phyloP scores from a whole-genome alignment of 257 asterid species.

The Marsdenia floribunda region DNA sequence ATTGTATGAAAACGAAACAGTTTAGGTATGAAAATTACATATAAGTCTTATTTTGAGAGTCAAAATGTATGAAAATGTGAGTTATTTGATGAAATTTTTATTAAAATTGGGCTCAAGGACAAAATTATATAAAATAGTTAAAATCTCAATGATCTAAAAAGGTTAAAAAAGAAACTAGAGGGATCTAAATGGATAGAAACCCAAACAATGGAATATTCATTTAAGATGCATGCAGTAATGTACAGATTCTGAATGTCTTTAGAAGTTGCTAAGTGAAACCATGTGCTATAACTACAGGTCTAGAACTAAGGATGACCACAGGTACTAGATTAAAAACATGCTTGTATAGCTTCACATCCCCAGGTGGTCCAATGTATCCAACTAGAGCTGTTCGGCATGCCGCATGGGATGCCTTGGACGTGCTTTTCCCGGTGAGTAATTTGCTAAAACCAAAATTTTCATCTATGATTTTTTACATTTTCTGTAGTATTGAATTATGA shows the following conservation, averaged over 20 bases:
- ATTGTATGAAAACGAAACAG: too few species aligned
- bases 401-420: constrained; percentile 86
- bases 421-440: constrained; percentile 84
- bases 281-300: constrained; percentile 38
- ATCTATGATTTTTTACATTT: neutral
- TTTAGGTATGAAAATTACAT: too few species aligned
- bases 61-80: too few species aligned
- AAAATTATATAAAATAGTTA: too few species aligned
- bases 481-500: neutral
- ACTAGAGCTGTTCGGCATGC: constrained; percentile 98
- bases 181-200: too few species aligned
- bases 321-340: constrained; percentile 86
- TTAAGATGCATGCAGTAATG: constrained; percentile 2
- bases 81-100: too few species aligned
- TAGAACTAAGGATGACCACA: constrained; percentile 84
- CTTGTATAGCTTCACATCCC: constrained; percentile 94
- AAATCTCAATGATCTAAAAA: too few species aligned
- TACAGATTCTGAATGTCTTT: neutral
- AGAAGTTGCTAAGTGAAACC: neutral
- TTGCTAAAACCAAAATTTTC: neutral
- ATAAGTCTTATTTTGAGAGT: too few species aligned
- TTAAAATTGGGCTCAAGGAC: too few species aligned
- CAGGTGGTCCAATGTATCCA: constrained; percentile 98
- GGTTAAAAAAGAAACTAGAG: too few species aligned
- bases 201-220: too few species aligned